These are phyloP conservation scores for Debaryomycetaceae sp. DNA, from an alignment of 1,139 yeast genomes.

Conservation along the genomic window DNA sequence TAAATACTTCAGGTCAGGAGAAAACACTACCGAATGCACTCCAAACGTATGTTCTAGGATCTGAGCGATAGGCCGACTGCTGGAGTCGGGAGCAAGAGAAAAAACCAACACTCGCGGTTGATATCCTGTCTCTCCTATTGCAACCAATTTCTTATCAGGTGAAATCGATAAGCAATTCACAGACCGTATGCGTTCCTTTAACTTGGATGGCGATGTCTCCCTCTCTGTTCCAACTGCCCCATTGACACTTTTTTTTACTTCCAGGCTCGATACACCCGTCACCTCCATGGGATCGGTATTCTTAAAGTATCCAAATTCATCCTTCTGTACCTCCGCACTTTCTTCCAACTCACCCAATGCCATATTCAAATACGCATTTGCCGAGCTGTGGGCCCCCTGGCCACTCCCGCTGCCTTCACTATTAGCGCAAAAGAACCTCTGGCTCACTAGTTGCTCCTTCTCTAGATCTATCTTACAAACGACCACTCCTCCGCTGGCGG, in stretches of 20 bases:
- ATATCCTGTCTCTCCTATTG: constrained; percentile 68
- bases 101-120: constrained; percentile 61
- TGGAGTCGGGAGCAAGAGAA: constrained; percentile 51
- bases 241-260: constrained; percentile 1
- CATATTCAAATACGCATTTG: constrained; percentile 34
- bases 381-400: constrained; percentile 11
- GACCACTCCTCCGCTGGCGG: constrained; percentile 70
- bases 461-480: constrained; percentile 31
- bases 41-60: constrained; percentile 67
- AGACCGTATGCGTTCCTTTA: constrained; percentile 48
- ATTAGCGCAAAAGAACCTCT: constrained; percentile 54
- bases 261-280: constrained; percentile 12
- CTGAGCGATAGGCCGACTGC: constrained; percentile 45
- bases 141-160: constrained; percentile 49
- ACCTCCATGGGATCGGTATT: constrained; percentile 24
- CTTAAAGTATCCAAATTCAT: constrained; percentile 33
- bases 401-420: constrained; percentile 6
- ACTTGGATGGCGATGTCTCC: constrained; percentile 26
- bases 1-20: constrained; percentile 52
- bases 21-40: constrained; percentile 50
- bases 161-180: constrained; percentile 56
- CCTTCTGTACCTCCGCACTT: constrained; percentile 14
- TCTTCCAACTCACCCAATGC: constrained; percentile 10
- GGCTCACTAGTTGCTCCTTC: constrained; percentile 19
- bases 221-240: constrained; percentile 1